Base-by-base conservation (phyloP, 495 filamentous ascomycete species). In the Aspergillus ostianus region DNA sequence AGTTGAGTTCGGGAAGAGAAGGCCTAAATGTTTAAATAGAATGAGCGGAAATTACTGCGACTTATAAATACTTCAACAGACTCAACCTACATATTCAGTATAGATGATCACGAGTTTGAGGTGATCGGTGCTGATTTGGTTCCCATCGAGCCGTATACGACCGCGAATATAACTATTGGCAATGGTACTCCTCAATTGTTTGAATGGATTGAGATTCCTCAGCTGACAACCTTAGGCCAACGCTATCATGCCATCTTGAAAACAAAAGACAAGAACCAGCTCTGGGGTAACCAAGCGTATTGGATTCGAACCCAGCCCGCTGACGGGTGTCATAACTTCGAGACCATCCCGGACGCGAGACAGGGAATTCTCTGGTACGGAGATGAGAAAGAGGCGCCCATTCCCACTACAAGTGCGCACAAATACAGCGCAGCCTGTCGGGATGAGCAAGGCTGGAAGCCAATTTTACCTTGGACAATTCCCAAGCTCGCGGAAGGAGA, bases 211-310 rank as follows among this genome's bases (percentile, higher is more conserved):
- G 26, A 13, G 15, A 3, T 7, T 13, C 13, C 26, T 10, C n/a
- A 18, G n/a, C 19, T 44, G 7, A 46, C 12, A 12, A 27, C 26
- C 10, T 6, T 53, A 70, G 73, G 81, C 17, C 85, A 89, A 67
- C 78, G 87, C 30, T 84, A 84, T 68, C 79, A 88, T 60, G 76
- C 88, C 13, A 82, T 86, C 57, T 80, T 89, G 44, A 77, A 83
- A 59, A 85, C 85, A 21, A 29, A 45, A 73, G 72, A 45, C 63
- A 77, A 53, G 29, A 15, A 32, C 9, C 18, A 53, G 10, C 6
- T 44, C 4, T 52, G 53, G 0, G 23, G 23, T n/a, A 49, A 51
- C n/a, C 7, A 53, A 19, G 80, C 84, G 65, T 88, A 82, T 73
- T 89, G 86, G 86, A 75, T 86, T 50, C 78, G 84, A 20, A 73